Evolutionary conservation across 345 rosid species (phyloP), one percentile per base, ranked within the genome.

Genomic region (Camelina neglecta): DNA sequence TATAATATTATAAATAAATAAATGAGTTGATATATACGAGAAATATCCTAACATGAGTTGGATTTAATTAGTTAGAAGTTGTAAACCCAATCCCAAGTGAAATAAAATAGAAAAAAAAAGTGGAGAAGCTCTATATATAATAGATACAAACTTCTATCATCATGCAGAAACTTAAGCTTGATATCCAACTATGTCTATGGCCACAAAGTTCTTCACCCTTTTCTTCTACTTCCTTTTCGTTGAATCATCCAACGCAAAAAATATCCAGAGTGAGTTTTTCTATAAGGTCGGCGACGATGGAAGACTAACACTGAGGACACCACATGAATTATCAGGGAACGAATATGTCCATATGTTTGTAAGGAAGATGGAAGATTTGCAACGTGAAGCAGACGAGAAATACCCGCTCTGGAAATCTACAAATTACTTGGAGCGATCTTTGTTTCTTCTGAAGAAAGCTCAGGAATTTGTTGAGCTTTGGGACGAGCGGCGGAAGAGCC

Each of bases 331-430:
- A 29, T 35, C 38, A 35, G 38, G 8, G 38, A 35, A 6, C 8
- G 38, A 35, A 6, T 35, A 35, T 35, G 7, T 35, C 38, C 38
- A 6, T 35, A 35, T 6, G 2, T 35, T 35, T 35, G 8, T 3
- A 21, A 0, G 12, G 20, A 8, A 29, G 51, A 23, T 42, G 33
- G 8, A 50, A 20, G 2, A 9, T 8, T 8, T 50, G 26, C 35
- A 41, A 41, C 50, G 11, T 12, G 35, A 62, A 41, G 67, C 67
- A 23, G 67, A 58, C 21, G 8, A 33, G 23, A 58, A 33, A 15
- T 31, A 57, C 21, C 41, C 61, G 1, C 41, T 57, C 16, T 57
- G 21, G 20, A 57, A 13, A 33, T 58, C 63, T 31, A 16, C 63
- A 21, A 33, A 62, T 62, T 42, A 62, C 35, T 21, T 23, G 33